Conservation (phyloP, 2,329 filamentous ascomycete genomes). For the Colletotrichum cordylinicola region DNA sequence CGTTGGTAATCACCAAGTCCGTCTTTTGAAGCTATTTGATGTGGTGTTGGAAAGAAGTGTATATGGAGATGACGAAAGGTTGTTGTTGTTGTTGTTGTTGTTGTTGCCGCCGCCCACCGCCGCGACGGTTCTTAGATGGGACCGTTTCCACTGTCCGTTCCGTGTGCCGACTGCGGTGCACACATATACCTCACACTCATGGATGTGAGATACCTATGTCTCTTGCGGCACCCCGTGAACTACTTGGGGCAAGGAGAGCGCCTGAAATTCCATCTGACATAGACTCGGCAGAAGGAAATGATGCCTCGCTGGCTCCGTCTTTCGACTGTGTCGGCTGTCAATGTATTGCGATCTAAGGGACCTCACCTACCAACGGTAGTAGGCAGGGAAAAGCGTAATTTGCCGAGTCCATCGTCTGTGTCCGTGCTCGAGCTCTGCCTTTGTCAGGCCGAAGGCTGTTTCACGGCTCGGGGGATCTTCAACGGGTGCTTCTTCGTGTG, state of each 20-base stretch:
- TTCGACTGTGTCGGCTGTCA: no score
- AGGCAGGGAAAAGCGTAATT: not conserved
- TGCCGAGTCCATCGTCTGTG: not conserved
- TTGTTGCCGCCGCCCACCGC: conserved; percentile 1
- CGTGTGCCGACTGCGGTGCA: not conserved
- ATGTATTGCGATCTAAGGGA: not conserved
- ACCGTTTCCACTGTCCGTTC: conserved; percentile 5
- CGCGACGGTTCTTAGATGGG: conserved; percentile 4
- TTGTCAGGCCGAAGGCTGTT: not conserved
- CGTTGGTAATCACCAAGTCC: not conserved
- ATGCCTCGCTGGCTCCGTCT: not conserved
- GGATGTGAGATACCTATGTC: not conserved
- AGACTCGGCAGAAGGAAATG: not conserved
- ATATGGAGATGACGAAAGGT: not conserved
- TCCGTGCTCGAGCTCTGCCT: not conserved
- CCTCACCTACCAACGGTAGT: not conserved
- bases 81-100: not conserved
- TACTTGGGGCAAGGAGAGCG: not conserved
- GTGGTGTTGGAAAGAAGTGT: not conserved
- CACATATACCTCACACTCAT: not conserved
- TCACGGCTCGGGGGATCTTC: not conserved
- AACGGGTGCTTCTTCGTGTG: not conserved
- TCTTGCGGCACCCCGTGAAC: not conserved
- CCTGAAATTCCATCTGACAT: not conserved
- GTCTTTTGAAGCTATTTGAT: not conserved